Conservation (phyloP, 768 basidiomycete species). For the Phaeotremella skinneri region DNA sequence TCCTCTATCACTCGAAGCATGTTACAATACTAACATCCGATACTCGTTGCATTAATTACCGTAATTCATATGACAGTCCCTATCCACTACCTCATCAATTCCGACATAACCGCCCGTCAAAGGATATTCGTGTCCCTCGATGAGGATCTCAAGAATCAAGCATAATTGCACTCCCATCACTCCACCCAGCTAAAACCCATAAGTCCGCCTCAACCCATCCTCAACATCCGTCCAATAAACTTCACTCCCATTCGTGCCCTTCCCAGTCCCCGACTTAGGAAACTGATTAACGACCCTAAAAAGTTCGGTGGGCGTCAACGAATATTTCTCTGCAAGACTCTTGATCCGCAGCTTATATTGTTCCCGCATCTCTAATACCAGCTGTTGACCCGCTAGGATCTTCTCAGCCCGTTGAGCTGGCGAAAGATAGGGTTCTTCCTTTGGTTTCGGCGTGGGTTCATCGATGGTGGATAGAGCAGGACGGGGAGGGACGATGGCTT, state of each 20-base stretch:
- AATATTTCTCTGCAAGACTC: slow-evolving; percentile 10
- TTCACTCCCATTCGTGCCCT: slow-evolving; percentile 1
- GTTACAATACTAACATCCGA: too few species aligned
- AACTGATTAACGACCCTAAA: slow-evolving; percentile 7
- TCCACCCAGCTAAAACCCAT: neutral
- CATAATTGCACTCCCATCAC: neutral
- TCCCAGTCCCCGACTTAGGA: neutral
- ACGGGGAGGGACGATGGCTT: slow-evolving; percentile 5
- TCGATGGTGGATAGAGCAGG: neutral
- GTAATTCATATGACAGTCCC: too few species aligned
- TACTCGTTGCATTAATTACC: too few species aligned
- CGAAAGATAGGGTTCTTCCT: neutral
- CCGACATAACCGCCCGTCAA: too few species aligned
- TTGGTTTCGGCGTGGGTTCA: neutral
- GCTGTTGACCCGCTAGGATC: slow-evolving; percentile 8
- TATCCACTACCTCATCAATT: too few species aligned
- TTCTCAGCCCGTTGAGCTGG: neutral
- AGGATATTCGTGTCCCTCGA: neutral
- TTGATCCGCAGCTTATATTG: slow-evolving; percentile 8
- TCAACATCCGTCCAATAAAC: slow-evolving; percentile 18
- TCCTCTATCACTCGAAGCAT: too few species aligned
- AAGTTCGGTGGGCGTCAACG: slow-evolving; percentile 1
- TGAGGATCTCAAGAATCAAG: neutral
- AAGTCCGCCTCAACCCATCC: slow-evolving; percentile 7
- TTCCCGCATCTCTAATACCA: slow-evolving; percentile 6